Base-by-base conservation (phyloP, 2,329 filamentous ascomycete genomes). In the Clarireedia hainanense region DNA sequence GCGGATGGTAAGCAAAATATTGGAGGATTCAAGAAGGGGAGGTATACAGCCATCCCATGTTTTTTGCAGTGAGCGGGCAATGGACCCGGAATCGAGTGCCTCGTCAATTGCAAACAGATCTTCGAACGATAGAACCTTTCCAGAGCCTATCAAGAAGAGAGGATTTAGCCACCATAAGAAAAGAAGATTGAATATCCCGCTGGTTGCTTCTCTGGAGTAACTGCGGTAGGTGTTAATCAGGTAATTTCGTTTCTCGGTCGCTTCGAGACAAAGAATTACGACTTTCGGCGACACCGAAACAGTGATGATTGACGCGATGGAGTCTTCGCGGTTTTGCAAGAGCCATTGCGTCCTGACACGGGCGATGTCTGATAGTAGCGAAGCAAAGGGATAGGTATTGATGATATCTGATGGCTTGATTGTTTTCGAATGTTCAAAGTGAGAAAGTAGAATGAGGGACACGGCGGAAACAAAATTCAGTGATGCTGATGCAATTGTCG, bases 91-190 rank as follows among this genome's bases (percentile, higher is more conserved):
- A 6, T 20, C 39, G n/a, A 48, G 47, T 30, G 12, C 51, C 14
- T 61, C 47, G 49, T 64, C 62, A 7, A 60, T 37, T 14, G 50
- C 26, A 39, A 58, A 61, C 1, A 73, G 60, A 53, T 68, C 65
- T 5, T 71, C 64, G 23, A 69, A 54, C 1, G 60, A 61, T 6
- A 73, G 54, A 7, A 70, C 53, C 10, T 61, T 66, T 2, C 59
- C 58, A 47, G 65, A 71, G 1, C 71, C 71, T 14, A 50, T 52
- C 9, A 59, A 39, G 54, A 74, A 68, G 6, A 73, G 54, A 3
- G 58, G 59, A 53, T 70, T 71, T 1, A 73, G 55, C 71, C 71
- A 74, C 62, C 63, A 70, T 55, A 71, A 70, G 36, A 72, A 58
- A n/a, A 65, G 64, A 23, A 66, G 63, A 30, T 59, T 68, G 42